These are phyloP conservation scores for Volvariella volvacea DNA, from an alignment of 1,284 basidiomycete genomes.

Conservation along the genomic window DNA sequence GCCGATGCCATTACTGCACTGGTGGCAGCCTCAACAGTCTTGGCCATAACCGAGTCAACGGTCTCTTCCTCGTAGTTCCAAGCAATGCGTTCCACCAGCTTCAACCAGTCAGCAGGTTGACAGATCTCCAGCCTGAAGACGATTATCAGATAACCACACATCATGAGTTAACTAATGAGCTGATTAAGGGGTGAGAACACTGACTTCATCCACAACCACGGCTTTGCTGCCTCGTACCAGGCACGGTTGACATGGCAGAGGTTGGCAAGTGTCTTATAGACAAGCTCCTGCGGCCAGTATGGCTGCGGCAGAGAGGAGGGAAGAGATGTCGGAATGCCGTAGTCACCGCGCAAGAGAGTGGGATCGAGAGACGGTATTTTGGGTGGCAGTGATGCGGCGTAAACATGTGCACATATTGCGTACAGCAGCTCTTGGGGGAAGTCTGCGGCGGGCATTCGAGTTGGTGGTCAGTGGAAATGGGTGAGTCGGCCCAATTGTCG, in stretches of 20 bases:
- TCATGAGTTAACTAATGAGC: constrained; percentile 4
- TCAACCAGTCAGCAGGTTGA: constrained; percentile 72
- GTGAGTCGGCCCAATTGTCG: not conserved
- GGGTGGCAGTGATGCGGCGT: constrained; percentile 52
- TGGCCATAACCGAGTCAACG: constrained; percentile 54
- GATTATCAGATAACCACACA: not conserved
- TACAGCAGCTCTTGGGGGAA: constrained; percentile 64
- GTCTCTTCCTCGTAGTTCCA: constrained; percentile 66
- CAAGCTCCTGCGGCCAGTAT: constrained; percentile 58
- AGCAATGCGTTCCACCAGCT: constrained; percentile 67
- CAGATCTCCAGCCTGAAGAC: constrained; percentile 62
- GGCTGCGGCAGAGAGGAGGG: constrained; percentile 66
- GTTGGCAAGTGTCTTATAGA: constrained; percentile 55
- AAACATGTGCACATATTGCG: constrained; percentile 62
- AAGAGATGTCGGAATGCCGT: constrained; percentile 48
- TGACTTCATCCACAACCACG: constrained; percentile 70
- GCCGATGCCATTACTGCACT: constrained; percentile 45
- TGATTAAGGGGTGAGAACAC: constrained; percentile 11
- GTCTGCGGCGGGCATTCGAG: constrained; percentile 16
- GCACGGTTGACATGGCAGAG: constrained; percentile 68
- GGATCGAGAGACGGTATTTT: constrained; percentile 61
- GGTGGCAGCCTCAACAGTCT: constrained; percentile 57
- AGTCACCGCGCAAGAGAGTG: constrained; percentile 36
- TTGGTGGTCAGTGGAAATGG: constrained; percentile 7
- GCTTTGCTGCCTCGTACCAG: constrained; percentile 73